A percentile compares a stretch with the other conserved stretches of the same genome.
Evolutionary conservation across 768 basidiomycete genomes (phyloP).

Genomic region (Lactifluus echinatus): DNA sequence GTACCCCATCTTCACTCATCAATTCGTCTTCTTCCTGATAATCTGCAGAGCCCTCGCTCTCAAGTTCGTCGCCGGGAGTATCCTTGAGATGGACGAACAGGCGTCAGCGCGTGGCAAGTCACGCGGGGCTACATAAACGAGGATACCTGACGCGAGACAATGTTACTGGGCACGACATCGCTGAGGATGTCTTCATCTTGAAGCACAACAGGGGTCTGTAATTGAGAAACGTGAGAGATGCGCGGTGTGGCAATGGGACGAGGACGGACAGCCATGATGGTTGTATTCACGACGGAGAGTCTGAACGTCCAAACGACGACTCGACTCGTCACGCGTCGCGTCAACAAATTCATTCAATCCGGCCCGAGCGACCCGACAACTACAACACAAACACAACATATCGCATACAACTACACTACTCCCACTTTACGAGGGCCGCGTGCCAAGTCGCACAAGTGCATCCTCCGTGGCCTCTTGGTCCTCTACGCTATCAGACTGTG

Average conservation of each 20-base stretch:
- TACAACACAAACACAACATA: no score
- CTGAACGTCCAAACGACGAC: neutral
- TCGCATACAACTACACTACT: no score
- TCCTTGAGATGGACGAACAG: slow-evolving; percentile 31
- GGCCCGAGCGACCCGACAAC: no score
- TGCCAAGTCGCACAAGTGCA: slow-evolving; percentile 66
- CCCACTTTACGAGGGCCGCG: no score
- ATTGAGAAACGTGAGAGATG: neutral
- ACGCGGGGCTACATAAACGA: neutral
- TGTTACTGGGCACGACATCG: slow-evolving; percentile 86
- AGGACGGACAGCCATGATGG: slow-evolving; percentile 21
- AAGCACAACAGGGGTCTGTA: slow-evolving; percentile 19
- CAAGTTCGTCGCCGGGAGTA: slow-evolving; percentile 66
- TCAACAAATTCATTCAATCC: neutral
- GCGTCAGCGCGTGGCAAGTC: slow-evolving; percentile 11
- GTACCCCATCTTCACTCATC: slow-evolving; percentile 39
- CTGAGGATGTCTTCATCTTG: slow-evolving; percentile 78
- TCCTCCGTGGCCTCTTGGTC: slow-evolving; percentile 83
- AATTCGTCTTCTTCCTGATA: slow-evolving; percentile 50
- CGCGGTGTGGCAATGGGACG: neutral
- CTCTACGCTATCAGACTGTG: slow-evolving; percentile 75
- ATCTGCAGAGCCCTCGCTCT: slow-evolving; percentile 56
- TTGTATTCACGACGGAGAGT: neutral
- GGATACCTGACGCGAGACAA: slow-evolving; percentile 78
- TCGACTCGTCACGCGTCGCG: slow-evolving; percentile 12